These are phyloP conservation scores for Lactifluus pinguis DNA, from an alignment of 768 basidiomycete genomes.

Conservation along the genomic window DNA sequence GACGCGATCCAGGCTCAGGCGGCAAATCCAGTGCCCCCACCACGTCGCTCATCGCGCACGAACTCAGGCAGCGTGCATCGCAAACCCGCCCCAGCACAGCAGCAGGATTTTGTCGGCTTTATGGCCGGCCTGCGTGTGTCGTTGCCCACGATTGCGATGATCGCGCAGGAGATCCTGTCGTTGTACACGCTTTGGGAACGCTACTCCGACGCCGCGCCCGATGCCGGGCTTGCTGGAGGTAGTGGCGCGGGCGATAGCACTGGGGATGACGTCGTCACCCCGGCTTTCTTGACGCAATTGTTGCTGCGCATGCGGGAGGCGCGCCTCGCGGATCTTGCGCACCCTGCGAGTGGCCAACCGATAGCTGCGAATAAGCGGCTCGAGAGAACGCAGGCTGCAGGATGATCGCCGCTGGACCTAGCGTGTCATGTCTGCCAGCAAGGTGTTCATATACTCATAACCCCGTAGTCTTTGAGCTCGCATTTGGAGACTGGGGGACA, in stretches of 20 bases:
- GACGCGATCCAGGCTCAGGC: constrained; percentile 29
- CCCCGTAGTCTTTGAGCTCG: too few species aligned
- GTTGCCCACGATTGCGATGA: constrained; percentile 68
- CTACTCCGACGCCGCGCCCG: constrained; percentile 57
- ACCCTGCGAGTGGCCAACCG: constrained; percentile 40
- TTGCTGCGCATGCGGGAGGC: constrained; percentile 61
- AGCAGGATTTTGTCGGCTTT: constrained; percentile 68
- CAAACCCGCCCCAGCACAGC: constrained; percentile 19
- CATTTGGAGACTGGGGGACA: too few species aligned
- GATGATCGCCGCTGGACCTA: constrained; percentile 23
- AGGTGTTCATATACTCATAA: too few species aligned
- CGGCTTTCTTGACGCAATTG: constrained; percentile 44
- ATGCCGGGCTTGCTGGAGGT: constrained; percentile 4
- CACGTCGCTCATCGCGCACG: constrained; percentile 46
- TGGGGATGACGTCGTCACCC: constrained; percentile 39
- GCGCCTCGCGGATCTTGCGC: constrained; percentile 47
- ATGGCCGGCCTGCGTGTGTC: constrained; percentile 83
- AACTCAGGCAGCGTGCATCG: constrained; percentile 30
- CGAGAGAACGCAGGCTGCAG: constrained; percentile 61
- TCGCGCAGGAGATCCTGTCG: constrained; percentile 85
- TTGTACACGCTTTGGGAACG: constrained; percentile 85
- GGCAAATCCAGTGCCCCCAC: constrained; percentile 28
- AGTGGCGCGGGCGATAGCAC: constrained; percentile 16
- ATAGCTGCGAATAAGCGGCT: constrained; percentile 62
- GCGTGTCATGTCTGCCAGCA: too few species aligned